Percentiles rank a stretch among this genome's conserved stretches.
phyloP scores from a whole-genome alignment of 768 basidiomycete genomes.

The Phaeotremella fagi region DNA sequence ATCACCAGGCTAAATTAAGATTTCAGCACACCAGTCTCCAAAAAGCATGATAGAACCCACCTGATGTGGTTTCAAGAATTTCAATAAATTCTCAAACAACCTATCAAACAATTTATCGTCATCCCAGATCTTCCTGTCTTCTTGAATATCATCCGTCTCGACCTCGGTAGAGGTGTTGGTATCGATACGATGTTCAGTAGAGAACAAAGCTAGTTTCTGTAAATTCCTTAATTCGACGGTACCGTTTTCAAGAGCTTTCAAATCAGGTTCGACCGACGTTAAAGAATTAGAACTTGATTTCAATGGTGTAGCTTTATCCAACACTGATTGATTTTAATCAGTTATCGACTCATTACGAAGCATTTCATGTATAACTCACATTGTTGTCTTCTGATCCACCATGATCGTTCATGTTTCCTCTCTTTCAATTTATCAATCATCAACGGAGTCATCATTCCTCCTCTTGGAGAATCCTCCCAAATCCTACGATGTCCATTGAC shows the following conservation, averaged over 20 bases:
- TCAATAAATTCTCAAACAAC: conserved; percentile 63
- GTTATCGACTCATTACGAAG: too few species aligned
- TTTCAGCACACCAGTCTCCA: conserved; percentile 1
- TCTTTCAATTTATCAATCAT: conserved; percentile 64
- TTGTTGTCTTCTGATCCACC: conserved; percentile 76
- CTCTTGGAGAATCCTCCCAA: conserved; percentile 77
- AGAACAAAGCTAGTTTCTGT: conserved; percentile 58
- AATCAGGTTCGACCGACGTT: conserved; percentile 55
- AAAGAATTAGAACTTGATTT: conserved; percentile 51
- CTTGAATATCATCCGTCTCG: conserved; percentile 9
- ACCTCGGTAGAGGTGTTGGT: conserved; percentile 1
- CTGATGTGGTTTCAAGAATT: conserved; percentile 60
- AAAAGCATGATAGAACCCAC: conserved; percentile 50
- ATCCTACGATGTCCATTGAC: conserved; percentile 48
- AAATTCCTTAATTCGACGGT: conserved; percentile 57
- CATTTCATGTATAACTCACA: conserved; percentile 54
- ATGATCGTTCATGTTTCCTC: conserved; percentile 65
- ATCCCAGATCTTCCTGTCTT: conserved; percentile 60
- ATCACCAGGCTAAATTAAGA: conserved; percentile 55
- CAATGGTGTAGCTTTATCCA: conserved; percentile 55
- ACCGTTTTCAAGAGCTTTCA: conserved; percentile 59
- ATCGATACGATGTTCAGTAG: conserved; percentile 22
- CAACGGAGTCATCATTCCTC: conserved; percentile 56
- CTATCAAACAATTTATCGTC: conserved; percentile 65
- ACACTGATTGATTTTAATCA: too few species aligned